A percentile compares a stretch with the other conserved stretches of the same genome.
Evolutionary conservation across 345 rosid species (phyloP).

Genomic region (Brassica carinata): DNA sequence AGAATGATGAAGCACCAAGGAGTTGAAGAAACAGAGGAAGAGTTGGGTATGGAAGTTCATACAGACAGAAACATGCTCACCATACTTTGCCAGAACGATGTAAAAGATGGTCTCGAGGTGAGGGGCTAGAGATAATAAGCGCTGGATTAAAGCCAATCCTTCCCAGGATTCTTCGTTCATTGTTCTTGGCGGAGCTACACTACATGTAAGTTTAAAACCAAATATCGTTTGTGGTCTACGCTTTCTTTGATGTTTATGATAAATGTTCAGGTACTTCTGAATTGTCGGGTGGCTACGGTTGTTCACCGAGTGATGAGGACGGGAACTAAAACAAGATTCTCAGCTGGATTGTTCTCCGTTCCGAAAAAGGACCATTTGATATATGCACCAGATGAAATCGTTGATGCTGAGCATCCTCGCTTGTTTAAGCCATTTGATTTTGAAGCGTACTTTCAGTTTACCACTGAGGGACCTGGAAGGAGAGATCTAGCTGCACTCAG

Average conservation of each 20-base stretch:
- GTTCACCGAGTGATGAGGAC: conserved; percentile 44
- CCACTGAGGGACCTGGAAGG: conserved; percentile 22
- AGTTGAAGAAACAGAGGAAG: conserved; percentile 25
- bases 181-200: conserved; percentile 54
- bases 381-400: conserved; percentile 25
- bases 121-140: conserved; percentile 36
- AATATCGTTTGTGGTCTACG: neutral
- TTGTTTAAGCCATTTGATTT: conserved; percentile 31
- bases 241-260: neutral
- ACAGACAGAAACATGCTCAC: conserved; percentile 58
- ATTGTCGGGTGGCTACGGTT: conserved; percentile 30
- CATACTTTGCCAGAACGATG: conserved; percentile 56
- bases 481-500: conserved; percentile 26
- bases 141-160: conserved; percentile 45
- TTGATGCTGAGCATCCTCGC: conserved; percentile 36
- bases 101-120: conserved; percentile 49
- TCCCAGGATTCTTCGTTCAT: conserved; percentile 49
- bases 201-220: conserved; percentile 34
- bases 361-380: conserved; percentile 15
- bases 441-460: conserved; percentile 32
- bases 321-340: conserved; percentile 39
- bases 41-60: conserved; percentile 43
- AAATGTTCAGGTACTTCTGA: conserved; percentile 37
- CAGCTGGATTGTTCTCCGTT: conserved; percentile 36
- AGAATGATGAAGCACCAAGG: conserved; percentile 49